These are phyloP conservation scores for Microcyclospora pomicola DNA, from an alignment of 2,329 filamentous ascomycete genomes.

Conservation along the genomic window DNA sequence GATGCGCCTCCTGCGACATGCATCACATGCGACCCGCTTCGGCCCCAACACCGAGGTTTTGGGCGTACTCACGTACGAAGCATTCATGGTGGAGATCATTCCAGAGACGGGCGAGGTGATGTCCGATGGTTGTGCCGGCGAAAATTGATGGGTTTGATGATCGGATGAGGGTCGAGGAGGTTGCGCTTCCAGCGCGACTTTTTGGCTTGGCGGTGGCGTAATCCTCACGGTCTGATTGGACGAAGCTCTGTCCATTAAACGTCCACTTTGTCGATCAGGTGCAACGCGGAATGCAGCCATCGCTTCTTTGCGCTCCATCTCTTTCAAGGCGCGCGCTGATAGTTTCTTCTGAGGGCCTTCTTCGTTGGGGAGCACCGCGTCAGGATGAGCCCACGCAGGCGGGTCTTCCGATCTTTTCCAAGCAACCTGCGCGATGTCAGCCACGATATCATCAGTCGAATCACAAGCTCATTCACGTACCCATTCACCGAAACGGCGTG, in stretches of 20 bases:
- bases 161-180: constrained; percentile 14
- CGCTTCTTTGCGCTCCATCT: constrained; percentile 40
- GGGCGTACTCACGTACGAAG: constrained; percentile 32
- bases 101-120: constrained; percentile 10
- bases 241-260: constrained; percentile 19
- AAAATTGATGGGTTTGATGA: constrained; percentile 18
- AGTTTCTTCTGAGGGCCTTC: constrained; percentile 39
- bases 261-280: constrained; percentile 31
- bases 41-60: constrained; percentile 47
- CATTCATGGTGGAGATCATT: constrained; percentile 15
- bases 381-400: constrained; percentile 47
- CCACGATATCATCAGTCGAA: too few species aligned
- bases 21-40: constrained; percentile 48
- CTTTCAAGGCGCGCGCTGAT: constrained; percentile 40
- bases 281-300: constrained; percentile 30
- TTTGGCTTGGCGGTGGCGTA: constrained; percentile 7
- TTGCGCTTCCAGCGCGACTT: constrained; percentile 6
- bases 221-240: constrained; percentile 2
- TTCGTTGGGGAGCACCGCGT: constrained; percentile 39
- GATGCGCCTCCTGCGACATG: constrained; percentile 47
- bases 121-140: constrained; percentile 9
- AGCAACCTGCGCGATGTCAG: constrained; percentile 26
- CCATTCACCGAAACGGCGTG: constrained; percentile 50
- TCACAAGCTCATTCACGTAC: too few species aligned
- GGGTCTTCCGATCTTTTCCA: constrained; percentile 53